Base-by-base conservation (phyloP, 164 flowering plant genomes). In the Dillenia turbinata region DNA sequence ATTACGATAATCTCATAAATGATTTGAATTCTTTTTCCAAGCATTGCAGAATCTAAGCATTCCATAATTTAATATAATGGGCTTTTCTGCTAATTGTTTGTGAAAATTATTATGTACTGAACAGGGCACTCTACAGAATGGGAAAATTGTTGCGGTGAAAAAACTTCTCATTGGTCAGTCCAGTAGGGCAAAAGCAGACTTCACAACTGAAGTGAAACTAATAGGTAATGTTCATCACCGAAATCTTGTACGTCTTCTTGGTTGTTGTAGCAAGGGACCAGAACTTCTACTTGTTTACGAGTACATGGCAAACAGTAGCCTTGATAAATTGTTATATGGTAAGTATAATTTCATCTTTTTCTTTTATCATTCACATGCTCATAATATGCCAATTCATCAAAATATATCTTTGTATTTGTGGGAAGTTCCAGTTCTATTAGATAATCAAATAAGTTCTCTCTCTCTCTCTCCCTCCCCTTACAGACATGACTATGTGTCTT, bases 201-300 rank as follows among this genome's bases (percentile, higher is more conserved):
- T 79, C 16, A 82, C 73, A 26, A 76, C 59, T 26, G 87, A 83
- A 75, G 82, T 81, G 19, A 79, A 66, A 69, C 82, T 83, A 16
- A 77, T 85, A 50, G 75, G 90, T 62, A 83, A 83, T 63, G 79
- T 81, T 55, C 84, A 77, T 73, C 87, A 83, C 48, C 71, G 87
- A n/a, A 83, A 85, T 57, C 83, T 85, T 26, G 50, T 81, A 50
- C 84, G 81, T 10, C 81, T 81, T 15, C 82, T 85, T 40, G 90
- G 90, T 3, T 83, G 83, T 56, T 81, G 85, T 49, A 78, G 66
- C 63, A 79, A 81, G 65, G 78, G 84, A 47, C 69, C 78, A 14
- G 78, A 85, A 47, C 61, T 75, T 9, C 69, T 83, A 19, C 78
- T 85, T 49, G 81, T 85, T 9, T 77, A 79, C 43, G 87, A 79